These are phyloP conservation scores for Naumovozyma baii DNA, from an alignment of 805 yeast genomes.

Conservation along the genomic window DNA sequence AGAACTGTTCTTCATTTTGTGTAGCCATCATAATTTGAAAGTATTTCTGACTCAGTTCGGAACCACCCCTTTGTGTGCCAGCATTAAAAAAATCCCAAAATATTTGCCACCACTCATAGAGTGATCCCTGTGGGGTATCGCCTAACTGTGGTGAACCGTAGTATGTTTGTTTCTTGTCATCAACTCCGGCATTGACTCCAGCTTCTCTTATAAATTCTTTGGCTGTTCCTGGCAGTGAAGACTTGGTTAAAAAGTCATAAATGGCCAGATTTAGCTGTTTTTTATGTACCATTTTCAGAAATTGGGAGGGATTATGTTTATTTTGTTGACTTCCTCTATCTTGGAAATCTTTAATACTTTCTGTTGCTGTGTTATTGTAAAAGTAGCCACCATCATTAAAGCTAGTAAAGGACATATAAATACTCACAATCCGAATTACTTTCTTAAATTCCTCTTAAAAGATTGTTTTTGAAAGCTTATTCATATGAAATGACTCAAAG, in stretches of 20 bases:
- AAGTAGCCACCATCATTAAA: background rate
- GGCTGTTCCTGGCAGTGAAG: slow-evolving; percentile 64
- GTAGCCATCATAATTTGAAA: slow-evolving; percentile 46
- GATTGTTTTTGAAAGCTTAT: too few relatives aligned
- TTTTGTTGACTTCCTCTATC: background rate
- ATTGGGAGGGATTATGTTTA: background rate
- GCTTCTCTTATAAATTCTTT: slow-evolving; percentile 66
- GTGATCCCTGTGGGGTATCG: slow-evolving; percentile 82
- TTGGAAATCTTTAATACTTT: background rate
- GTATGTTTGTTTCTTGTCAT: too few relatives aligned
- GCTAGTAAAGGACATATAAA: background rate
- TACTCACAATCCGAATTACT: too few relatives aligned
- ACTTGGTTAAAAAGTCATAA: slow-evolving; percentile 73
- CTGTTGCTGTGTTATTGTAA: background rate
- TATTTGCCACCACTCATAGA: slow-evolving; percentile 92
- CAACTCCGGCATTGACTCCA: slow-evolving; percentile 15
- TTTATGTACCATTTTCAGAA: background rate
- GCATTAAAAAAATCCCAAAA: slow-evolving; percentile 92
- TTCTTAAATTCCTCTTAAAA: too few relatives aligned
- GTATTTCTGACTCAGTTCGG: slow-evolving; percentile 58
- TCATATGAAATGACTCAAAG: too few relatives aligned
- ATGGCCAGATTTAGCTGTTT: slow-evolving; percentile 71
- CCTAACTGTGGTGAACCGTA: too few relatives aligned
- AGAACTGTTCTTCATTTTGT: slow-evolving; percentile 47
- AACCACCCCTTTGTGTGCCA: slow-evolving; percentile 53